These are phyloP conservation scores for Hydnomerulius pinastri DNA, from an alignment of 768 basidiomycete genomes.

Conservation along the genomic window DNA sequence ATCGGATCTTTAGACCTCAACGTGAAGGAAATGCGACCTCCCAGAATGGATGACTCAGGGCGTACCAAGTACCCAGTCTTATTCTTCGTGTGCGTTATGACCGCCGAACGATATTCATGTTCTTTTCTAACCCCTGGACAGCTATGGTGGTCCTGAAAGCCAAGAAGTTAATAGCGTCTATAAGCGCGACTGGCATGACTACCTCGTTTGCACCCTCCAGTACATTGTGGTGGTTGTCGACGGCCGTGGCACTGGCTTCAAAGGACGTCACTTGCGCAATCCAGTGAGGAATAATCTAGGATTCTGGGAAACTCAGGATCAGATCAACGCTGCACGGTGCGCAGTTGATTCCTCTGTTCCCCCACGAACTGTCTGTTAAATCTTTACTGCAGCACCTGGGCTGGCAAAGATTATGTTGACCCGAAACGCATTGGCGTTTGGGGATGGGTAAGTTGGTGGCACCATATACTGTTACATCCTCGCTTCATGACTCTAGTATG, in stretches of 20 bases:
- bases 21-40: slow-evolving; percentile 88
- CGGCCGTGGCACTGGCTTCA: slow-evolving; percentile 91
- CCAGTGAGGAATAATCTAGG: slow-evolving; percentile 89
- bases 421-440: slow-evolving; percentile 88
- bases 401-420: slow-evolving; percentile 86
- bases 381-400: slow-evolving; percentile 63
- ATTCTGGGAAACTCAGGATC: slow-evolving; percentile 85
- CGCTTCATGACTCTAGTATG: slow-evolving; percentile 2
- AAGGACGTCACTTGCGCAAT: slow-evolving; percentile 82
- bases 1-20: slow-evolving; percentile 66
- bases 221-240: slow-evolving; percentile 90
- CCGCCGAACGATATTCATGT: background rate
- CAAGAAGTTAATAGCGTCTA: slow-evolving; percentile 75
- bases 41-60: slow-evolving; percentile 92
- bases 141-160: slow-evolving; percentile 89
- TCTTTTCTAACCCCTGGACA: slow-evolving; percentile 32
- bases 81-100: slow-evolving; percentile 67
- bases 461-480: background rate
- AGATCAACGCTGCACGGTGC: slow-evolving; percentile 84
- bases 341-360: slow-evolving; percentile 25
- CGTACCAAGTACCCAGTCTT: slow-evolving; percentile 94
- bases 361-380: slow-evolving; percentile 1
- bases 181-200: slow-evolving; percentile 82
- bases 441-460: slow-evolving; percentile 80
- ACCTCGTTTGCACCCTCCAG: slow-evolving; percentile 75